Conservation (phyloP, 2,329 filamentous ascomycete genomes). For the Lasiodiplodia gonubiensis region DNA sequence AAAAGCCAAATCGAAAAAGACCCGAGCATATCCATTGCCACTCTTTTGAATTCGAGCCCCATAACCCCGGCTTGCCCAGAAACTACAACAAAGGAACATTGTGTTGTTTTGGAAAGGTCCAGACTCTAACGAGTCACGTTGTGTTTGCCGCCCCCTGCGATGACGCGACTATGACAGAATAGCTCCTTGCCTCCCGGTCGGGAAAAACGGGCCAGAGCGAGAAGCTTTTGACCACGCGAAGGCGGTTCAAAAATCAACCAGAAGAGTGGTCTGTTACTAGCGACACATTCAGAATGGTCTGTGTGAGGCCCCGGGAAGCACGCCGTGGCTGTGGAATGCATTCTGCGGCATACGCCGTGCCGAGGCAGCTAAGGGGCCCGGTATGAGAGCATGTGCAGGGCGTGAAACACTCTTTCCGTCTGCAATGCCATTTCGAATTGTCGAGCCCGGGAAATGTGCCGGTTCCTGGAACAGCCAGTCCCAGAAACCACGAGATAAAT, state of each 20-base stretch:
- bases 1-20: not conserved
- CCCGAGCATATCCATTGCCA: not conserved
- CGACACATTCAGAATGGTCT: not conserved
- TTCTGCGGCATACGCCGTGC: not conserved
- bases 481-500: not conserved
- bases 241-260: not conserved
- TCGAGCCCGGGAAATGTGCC: not conserved
- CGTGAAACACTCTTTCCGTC: not conserved
- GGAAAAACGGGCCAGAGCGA: no score
- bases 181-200: not conserved
- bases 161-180: not conserved
- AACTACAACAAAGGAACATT: not conserved
- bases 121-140: not conserved
- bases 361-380: no score
- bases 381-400: not conserved
- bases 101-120: not conserved
- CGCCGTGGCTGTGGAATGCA: not conserved
- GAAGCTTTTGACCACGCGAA: not conserved
- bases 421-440: not conserved
- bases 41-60: not conserved
- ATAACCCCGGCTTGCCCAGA: no score
- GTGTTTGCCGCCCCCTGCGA: not conserved
- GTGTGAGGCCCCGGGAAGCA: not conserved
- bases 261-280: not conserved
- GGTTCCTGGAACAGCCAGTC: not conserved